Evolutionary conservation across 1,284 basidiomycete species (phyloP), one percentile per base, ranked within the genome.

Genomic region (Apiotrichum sp.): DNA sequence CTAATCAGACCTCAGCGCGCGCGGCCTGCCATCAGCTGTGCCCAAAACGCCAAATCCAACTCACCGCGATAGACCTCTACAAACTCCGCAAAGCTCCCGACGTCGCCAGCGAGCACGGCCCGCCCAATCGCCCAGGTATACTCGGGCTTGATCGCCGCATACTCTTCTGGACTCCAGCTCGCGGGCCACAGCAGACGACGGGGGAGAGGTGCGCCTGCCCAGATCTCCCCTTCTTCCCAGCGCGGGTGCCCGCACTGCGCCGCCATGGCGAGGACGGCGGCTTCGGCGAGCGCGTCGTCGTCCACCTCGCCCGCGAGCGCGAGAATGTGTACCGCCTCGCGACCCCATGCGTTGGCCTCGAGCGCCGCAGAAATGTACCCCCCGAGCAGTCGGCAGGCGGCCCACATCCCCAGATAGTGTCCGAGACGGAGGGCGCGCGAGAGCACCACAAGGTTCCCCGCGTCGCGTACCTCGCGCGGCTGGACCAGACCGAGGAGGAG

Each of bases 221-320:
- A 5, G 3, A 45, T 16, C 14, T 14, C 34, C 4, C 7, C 39
- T 32, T 38, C 16, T 29, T 14, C 13, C 40, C 35, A 31, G 31
- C 29, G 13, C 13, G 9, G 22, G 22, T 22, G 22, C 22, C 22
- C 42, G 9, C 5, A 2, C 14, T 36, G 34, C 16, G 9, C 2
- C 32, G 41, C 32, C 29, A 39, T 38, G 2, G 44, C 43, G 16
- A 38, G 35, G 31, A 44, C 35, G 13, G 44, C 47, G 8, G 6
- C 11, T 31, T 10, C 5, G 3, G 55, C 55, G n/a, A 56, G 50
- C 4, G 22, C 3, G 44, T 52, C 39, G 40, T 56, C 50, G 34
- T 42, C 45, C 39, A 56, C 44, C 8, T 36, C 16, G 10, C 44
- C 45, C 7, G 49, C 55, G 6, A 52, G 16, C 10, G 29, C 38